Conservation (phyloP, 139 green algal species). For the Ostreobium quekettii region DNA sequence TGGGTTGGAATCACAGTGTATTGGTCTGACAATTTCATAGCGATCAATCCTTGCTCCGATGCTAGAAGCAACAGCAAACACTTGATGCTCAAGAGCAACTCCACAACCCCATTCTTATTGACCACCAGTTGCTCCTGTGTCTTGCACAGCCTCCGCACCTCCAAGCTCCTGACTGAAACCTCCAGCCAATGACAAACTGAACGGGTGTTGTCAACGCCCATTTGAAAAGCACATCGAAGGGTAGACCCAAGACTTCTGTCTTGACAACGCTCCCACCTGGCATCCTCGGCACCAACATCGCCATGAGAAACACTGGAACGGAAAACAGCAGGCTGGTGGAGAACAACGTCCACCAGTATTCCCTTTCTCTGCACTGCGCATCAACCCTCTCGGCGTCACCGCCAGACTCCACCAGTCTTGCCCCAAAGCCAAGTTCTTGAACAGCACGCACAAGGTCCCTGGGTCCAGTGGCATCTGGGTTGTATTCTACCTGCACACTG, state of each 20-base stretch:
- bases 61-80: too few species aligned
- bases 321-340: slow-evolving; percentile 52
- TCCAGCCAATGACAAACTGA: slow-evolving; percentile 81
- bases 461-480: slow-evolving; percentile 51
- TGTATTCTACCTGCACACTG: slow-evolving; percentile 39
- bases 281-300: slow-evolving; percentile 75
- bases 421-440: slow-evolving; percentile 23
- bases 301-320: slow-evolving; percentile 78
- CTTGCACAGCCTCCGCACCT: slow-evolving; percentile 46
- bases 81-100: too few species aligned
- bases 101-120: too few species aligned
- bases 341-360: slow-evolving; percentile 29
- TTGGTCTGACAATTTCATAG: too few species aligned
- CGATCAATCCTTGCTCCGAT: too few species aligned
- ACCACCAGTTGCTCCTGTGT: too few species aligned
- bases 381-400: slow-evolving; percentile 46
- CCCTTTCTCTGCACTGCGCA: background rate
- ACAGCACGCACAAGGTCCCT: slow-evolving; percentile 50
- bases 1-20: too few species aligned
- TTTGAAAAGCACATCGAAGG: slow-evolving; percentile 70
- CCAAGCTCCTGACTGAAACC: slow-evolving; percentile 85
- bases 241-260: slow-evolving; percentile 53
- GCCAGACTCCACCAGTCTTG: background rate
- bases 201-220: slow-evolving; percentile 72
- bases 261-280: slow-evolving; percentile 30